A percentile compares a stretch with the other conserved stretches of the same genome.
Conservation (phyloP, 179 eudicot genomes). For the Drosera spatulata region DNA sequence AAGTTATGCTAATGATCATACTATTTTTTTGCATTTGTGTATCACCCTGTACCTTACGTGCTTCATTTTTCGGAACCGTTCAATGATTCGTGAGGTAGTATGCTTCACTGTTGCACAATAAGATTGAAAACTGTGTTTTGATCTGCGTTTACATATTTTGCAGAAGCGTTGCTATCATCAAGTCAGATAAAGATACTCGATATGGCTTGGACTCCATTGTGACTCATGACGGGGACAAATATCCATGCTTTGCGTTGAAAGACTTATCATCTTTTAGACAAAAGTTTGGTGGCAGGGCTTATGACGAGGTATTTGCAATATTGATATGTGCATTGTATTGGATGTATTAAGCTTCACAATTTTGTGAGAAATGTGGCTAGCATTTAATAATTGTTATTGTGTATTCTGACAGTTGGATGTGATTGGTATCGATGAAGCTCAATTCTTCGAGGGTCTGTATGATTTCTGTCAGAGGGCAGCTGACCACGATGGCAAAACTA, state of each 20-base stretch:
- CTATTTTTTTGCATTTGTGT: too few species aligned
- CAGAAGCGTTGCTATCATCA: constrained; percentile 64
- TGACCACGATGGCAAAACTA: constrained; percentile 74
- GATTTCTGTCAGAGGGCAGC: constrained; percentile 89
- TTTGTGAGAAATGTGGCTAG: too few species aligned
- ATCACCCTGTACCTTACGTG: too few species aligned
- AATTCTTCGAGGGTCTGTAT: constrained; percentile 82
- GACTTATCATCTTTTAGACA: constrained; percentile 57
- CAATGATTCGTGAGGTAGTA: too few species aligned
- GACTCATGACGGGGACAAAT: constrained; percentile 81
- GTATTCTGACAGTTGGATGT: constrained; percentile 60
- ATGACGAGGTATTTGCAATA: constrained; percentile 40
- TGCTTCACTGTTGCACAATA: too few species aligned
- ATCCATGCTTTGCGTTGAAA: constrained; percentile 70
- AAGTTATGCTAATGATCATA: too few species aligned
- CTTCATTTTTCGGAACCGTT: too few species aligned
- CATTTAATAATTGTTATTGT: too few species aligned
- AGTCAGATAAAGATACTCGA: constrained; percentile 70
- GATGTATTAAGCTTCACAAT: too few species aligned
- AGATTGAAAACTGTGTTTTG: too few species aligned
- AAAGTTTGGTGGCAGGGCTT: constrained; percentile 52
- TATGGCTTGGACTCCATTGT: constrained; percentile 68
- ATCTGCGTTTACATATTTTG: not conserved
- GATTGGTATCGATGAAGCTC: constrained; percentile 97
- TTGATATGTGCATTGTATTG: too few species aligned